Percentiles rank a stretch among this genome's conserved stretches.
Evolutionary conservation across 2,329 filamentous ascomycete species (phyloP).

Genomic region (Alternaria viburni): DNA sequence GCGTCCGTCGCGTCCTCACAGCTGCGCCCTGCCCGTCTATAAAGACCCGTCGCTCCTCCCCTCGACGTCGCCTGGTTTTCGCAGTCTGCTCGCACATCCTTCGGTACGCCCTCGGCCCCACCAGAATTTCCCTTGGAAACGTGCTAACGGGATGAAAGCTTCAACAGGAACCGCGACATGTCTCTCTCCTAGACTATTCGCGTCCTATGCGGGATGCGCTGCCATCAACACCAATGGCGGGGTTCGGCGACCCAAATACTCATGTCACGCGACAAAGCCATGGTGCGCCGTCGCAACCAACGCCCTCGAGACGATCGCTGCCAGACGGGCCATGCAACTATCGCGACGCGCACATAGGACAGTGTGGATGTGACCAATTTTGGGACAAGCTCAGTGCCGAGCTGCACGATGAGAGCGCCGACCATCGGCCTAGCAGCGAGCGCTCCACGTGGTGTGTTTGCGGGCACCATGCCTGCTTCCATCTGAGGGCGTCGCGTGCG

Average conservation of each 20-base stretch:
- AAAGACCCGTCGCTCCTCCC: constrained; percentile 20
- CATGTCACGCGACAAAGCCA: constrained; percentile 22
- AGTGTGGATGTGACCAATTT: constrained; percentile 63
- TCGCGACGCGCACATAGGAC: constrained; percentile 54
- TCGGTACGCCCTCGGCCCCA: constrained; percentile 41
- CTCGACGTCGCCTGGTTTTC: constrained; percentile 18
- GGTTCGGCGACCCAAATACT: constrained; percentile 34
- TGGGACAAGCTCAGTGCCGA: constrained; percentile 51
- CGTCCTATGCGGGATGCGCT: constrained; percentile 43
- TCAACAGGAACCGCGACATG: constrained; percentile 32
- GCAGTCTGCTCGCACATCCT: constrained; percentile 25
- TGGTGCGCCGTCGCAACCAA: constrained; percentile 22
- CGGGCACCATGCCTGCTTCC: constrained; percentile 64
- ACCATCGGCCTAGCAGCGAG: constrained; percentile 32
- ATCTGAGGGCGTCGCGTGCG: constrained; percentile 44
- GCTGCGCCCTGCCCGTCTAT: constrained; percentile 22
- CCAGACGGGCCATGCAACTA: constrained; percentile 62
- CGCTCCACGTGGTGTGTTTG: constrained; percentile 58
- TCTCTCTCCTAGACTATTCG: constrained; percentile 35
- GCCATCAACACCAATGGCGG: constrained; percentile 45
- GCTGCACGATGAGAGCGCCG: constrained; percentile 36
- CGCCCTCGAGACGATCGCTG: constrained; percentile 42
- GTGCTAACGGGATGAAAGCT: constrained; percentile 35
- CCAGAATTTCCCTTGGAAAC: constrained; percentile 16
- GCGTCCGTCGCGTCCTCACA: constrained; percentile 15